Percentiles rank a stretch among this genome's conserved stretches.
Conservation (phyloP, 2,329 filamentous ascomycete genomes). For the Trichoderma koningiopsis region DNA sequence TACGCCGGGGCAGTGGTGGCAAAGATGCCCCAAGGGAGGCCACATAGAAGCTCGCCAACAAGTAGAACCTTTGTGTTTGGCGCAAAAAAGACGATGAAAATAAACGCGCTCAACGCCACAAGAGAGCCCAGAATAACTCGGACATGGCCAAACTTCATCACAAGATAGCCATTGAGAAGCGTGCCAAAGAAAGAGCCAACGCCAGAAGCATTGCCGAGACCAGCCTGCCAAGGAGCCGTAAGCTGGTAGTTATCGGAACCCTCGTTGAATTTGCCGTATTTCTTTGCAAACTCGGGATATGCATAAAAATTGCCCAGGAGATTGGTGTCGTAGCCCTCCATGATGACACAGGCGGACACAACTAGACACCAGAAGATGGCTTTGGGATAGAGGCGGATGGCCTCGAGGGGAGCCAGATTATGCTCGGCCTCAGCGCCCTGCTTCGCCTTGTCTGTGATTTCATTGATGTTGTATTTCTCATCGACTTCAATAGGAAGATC, state of each 20-base stretch:
- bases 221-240: constrained; percentile 53
- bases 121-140: constrained; percentile 26
- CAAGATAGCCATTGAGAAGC: constrained; percentile 48
- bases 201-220: constrained; percentile 46
- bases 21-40: constrained; percentile 50
- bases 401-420: constrained; percentile 29
- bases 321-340: constrained; percentile 47
- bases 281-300: constrained; percentile 33
- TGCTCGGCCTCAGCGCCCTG: constrained; percentile 24
- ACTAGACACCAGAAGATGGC: constrained; percentile 44
- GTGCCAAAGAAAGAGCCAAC: constrained; percentile 54
- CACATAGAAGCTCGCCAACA: constrained; percentile 48
- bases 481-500: constrained; percentile 12
- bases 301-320: constrained; percentile 43
- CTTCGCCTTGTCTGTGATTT: constrained; percentile 7
- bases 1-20: constrained; percentile 50
- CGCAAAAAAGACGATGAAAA: constrained; percentile 52
- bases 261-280: constrained; percentile 25
- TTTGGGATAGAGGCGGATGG: constrained; percentile 38
- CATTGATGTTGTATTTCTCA: constrained; percentile 13
- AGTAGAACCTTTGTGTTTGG: constrained; percentile 42
- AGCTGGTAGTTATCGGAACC: constrained; percentile 40
- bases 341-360: constrained; percentile 44
- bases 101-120: constrained; percentile 41
- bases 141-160: constrained; percentile 48